These are phyloP conservation scores for Hygrophila difformis DNA, from an alignment of 257 asterid species.

Conservation along the genomic window DNA sequence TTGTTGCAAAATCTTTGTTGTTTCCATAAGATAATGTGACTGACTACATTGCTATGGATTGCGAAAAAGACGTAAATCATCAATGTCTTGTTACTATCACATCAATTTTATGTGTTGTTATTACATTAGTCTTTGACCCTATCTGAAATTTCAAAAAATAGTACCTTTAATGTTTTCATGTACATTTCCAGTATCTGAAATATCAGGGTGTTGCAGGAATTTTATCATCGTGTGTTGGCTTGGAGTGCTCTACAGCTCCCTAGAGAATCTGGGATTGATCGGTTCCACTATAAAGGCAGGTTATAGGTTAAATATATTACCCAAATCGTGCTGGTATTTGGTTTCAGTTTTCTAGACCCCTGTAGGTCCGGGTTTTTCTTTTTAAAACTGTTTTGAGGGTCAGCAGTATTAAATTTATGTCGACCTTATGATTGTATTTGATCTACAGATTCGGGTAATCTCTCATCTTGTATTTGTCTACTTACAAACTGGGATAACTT, in stretches of 20 bases:
- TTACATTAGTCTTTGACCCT: not conserved
- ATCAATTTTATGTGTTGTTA: not conserved
- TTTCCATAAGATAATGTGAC: not conserved
- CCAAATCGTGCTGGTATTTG: too few relatives aligned
- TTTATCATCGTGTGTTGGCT: constrained; percentile 41
- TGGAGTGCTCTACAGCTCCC: constrained; percentile 35
- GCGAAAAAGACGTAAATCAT: not conserved
- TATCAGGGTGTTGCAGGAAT: constrained; percentile 40
- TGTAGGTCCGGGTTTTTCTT: too few relatives aligned
- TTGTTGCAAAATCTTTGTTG: too few relatives aligned
- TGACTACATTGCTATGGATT: not conserved
- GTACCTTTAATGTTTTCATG: not conserved
- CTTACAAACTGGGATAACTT: constrained; percentile 7
- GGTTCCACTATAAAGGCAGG: constrained; percentile 93
- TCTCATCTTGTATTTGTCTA: not conserved
- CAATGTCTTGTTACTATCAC: not conserved
- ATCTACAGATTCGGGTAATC: not conserved
- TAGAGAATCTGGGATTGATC: constrained; percentile 83
- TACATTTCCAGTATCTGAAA: not conserved
- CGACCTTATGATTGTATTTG: constrained; percentile 4
- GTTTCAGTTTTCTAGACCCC: too few relatives aligned
- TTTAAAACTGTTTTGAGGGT: too few relatives aligned
- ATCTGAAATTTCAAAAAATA: not conserved
- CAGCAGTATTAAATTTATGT: constrained; percentile 4
- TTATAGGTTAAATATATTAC: too few relatives aligned